Percentiles rank a stretch among this genome's conserved stretches.
These are phyloP conservation scores for Phytopythium sindhum DNA, from an alignment of 352 stramenopile genomes.

Conservation along the genomic window DNA sequence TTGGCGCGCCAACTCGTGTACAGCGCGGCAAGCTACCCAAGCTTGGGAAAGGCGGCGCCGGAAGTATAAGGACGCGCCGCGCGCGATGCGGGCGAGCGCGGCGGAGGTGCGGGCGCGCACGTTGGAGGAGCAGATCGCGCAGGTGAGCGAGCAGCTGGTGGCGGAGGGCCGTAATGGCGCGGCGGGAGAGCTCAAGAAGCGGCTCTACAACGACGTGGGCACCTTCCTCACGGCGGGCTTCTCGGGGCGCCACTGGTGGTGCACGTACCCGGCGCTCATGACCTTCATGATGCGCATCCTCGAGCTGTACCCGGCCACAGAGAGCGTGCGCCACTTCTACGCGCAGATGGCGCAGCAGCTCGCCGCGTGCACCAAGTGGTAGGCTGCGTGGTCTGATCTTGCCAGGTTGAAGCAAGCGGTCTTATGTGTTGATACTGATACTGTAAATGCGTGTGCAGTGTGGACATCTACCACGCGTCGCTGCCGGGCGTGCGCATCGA, in stretches of 20 bases:
- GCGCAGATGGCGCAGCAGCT: slow-evolving; percentile 70
- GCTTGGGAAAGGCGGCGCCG: background rate
- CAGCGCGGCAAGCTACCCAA: background rate
- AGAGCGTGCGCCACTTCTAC: slow-evolving; percentile 75
- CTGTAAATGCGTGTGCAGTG: slow-evolving; percentile 26
- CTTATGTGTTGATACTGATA: background rate
- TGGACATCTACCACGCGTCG: slow-evolving; percentile 82
- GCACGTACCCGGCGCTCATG: slow-evolving; percentile 74
- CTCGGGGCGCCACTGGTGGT: slow-evolving; percentile 77
- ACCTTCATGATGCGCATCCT: slow-evolving; percentile 86
- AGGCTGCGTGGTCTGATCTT: background rate
- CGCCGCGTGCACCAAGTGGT: slow-evolving; percentile 65
- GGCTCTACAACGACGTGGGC: slow-evolving; percentile 70
- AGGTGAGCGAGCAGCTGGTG: slow-evolving; percentile 24
- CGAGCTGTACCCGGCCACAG: slow-evolving; percentile 65
- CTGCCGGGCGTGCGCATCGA: slow-evolving; percentile 69
- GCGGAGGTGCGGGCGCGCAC: slow-evolving; percentile 32
- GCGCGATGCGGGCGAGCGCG: slow-evolving; percentile 10
- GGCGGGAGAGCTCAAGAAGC: slow-evolving; percentile 51
- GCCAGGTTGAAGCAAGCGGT: background rate
- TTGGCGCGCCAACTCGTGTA: background rate
- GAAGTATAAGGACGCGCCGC: no score
- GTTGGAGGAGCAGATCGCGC: slow-evolving; percentile 35
- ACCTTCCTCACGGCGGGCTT: slow-evolving; percentile 73
- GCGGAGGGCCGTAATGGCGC: slow-evolving; percentile 28